Evolutionary conservation across 192 early-diverging fungal species (phyloP), one percentile per base, ranked within the genome.

Genomic region (Umbelopsis vinacea): DNA sequence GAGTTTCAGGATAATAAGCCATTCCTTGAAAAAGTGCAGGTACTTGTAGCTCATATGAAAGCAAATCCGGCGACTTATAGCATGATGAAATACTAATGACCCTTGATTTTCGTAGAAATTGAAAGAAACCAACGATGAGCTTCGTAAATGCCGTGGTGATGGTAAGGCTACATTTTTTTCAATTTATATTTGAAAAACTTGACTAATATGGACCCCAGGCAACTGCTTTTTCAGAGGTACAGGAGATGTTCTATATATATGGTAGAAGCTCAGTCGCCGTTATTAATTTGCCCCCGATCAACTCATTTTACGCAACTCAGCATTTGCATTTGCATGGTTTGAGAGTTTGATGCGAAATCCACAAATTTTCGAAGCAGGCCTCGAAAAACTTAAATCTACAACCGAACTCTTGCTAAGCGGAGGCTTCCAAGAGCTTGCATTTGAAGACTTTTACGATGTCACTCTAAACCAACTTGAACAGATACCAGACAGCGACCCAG

Each of bases 221-320:
- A 89, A 88, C 68, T 89, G 88, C 70, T 89, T 89, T 63, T 89
- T 86, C 71, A 70, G 88, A 80, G 88, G 87, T 85, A 82, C 60
- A 14, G 5, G 40, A 43, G 6, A 12, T 43, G 6, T 43, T 43
- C 40, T 4, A 6, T 43, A 43, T 4, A 6, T 43, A 43, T 43
- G 40, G 40, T 11, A 7, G 11, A 43, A 11, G 40, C 40, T 4
- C 11, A 7, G 6, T 43, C 8, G 40, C 6, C 2, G 8, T 12
- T 43, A 11, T 43, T 29, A 29, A 29, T 43, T 43, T 43, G 40
- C 11, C 29, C 29, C 29, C 40, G 40, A 43, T 11, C 40, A 11
- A 43, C 6, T 11, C 40, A 43, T 43, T 11, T 43, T 43, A 12
- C 11, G 11, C 40, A 43, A 43, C 40, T 43, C 69, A 88, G 87